Evolutionary conservation across 192 early-diverging fungal genomes (phyloP), one percentile per base, ranked within the genome.

Genomic region (Rhizophagus prolifer): DNA sequence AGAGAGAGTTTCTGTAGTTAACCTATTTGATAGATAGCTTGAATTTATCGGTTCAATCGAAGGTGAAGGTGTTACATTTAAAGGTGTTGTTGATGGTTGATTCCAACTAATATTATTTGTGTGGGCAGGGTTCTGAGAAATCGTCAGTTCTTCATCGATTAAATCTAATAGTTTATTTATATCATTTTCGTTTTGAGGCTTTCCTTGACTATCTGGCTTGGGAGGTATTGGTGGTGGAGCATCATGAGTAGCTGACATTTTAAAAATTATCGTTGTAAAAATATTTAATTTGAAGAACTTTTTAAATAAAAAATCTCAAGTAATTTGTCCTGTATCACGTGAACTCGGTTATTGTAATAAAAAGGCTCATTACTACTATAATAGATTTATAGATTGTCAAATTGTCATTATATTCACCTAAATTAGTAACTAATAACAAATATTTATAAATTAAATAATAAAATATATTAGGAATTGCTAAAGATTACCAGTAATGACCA

Each of bases 191-290:
- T 47, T 19, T 16, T 30, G n/a, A 44, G 13, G 34, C 14, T 34
- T 74, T 21, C 41, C 72, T 59, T 28, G 60, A 41, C 58, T 74
- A 41, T 26, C 59, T 21, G 72, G 72, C 38, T 61, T 74, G 21
- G 58, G 72, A 9, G 72, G 59, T 44, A 74, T 74, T 16, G 72
- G 59, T 19, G 74, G 74, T 30, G 74, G 64, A 13, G 64, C 23
- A 34, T 66, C 64, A 14, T 50, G 74, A 50, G 74, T 54, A 21
- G 74, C 30, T 19, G 61, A 76, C 74, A 76, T 76, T 76, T 76
- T 62, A 31, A 44, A n/a, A 26, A 44, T 46, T 47, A 70, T 28
- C 8, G 21, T 31, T 66, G 34, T 66, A 28, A 66, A 66, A 34
- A 38, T n/a, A n/a, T n/a, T n/a, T 16, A 14, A 19, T 16, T 4